Evolutionary conservation across 805 yeast genomes (phyloP).

Genomic region (Debaryomyces hansenii): DNA sequence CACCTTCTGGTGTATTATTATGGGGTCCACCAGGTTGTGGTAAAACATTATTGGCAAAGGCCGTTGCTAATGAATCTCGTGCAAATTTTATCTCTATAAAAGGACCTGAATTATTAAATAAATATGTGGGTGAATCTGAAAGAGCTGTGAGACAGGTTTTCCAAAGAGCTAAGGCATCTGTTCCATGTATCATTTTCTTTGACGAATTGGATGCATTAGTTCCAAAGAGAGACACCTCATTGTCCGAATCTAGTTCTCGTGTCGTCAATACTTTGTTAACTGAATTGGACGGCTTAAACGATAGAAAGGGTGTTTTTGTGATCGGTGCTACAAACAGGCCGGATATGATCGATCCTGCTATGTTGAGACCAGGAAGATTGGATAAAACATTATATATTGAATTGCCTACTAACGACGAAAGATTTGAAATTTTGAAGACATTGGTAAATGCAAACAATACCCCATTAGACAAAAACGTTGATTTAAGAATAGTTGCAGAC

Average conservation of each 20-base stretch:
- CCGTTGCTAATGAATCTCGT: slow-evolving; percentile 95
- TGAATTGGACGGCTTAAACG: slow-evolving; percentile 92
- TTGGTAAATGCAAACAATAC: slow-evolving; percentile 70
- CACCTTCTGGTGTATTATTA: slow-evolving; percentile 94
- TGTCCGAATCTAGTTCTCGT: slow-evolving; percentile 86
- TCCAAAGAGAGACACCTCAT: slow-evolving; percentile 85
- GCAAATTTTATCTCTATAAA: slow-evolving; percentile 95
- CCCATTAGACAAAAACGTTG: slow-evolving; percentile 66
- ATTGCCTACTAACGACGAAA: slow-evolving; percentile 75
- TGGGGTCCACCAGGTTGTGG: slow-evolving; percentile 99
- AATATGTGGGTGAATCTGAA: slow-evolving; percentile 96
- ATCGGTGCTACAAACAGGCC: slow-evolving; percentile 97
- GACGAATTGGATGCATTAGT: slow-evolving; percentile 96
- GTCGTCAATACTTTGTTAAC: slow-evolving; percentile 94
- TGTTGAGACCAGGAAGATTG: slow-evolving; percentile 94
- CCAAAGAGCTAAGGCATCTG: slow-evolving; percentile 86
- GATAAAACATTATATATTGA: slow-evolving; percentile 93
- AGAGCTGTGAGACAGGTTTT: slow-evolving; percentile 92
- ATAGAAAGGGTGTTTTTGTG: slow-evolving; percentile 89
- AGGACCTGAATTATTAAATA: slow-evolving; percentile 93
- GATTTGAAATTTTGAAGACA: slow-evolving; percentile 79
- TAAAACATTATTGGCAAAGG: slow-evolving; percentile 92
- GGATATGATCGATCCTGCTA: slow-evolving; percentile 97
- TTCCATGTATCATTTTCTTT: slow-evolving; percentile 92
- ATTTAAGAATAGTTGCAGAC: slow-evolving; percentile 59